A percentile compares a stretch with the other conserved stretches of the same genome.
These are phyloP conservation scores for Plasmodium gaboni DNA, from an alignment of 169 alveolate species.

Conservation along the genomic window DNA sequence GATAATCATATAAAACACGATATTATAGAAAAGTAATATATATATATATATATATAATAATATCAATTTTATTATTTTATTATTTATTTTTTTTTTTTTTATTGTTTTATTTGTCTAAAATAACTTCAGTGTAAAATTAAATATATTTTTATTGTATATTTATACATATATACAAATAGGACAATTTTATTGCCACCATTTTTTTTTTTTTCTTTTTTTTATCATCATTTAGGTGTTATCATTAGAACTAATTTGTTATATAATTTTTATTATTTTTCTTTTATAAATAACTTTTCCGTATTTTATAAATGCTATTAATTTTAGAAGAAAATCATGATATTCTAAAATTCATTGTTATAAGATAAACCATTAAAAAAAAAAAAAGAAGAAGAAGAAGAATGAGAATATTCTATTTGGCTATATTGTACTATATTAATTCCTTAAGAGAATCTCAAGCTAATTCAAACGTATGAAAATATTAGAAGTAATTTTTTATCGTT, in stretches of 20 bases:
- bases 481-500: slow-evolving; percentile 39
- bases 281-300: background rate
- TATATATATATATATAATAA: background rate
- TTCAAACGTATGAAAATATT: slow-evolving; percentile 66
- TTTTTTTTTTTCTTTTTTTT: no score
- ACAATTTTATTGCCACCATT: no score
- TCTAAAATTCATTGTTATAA: slow-evolving; percentile 24
- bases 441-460: slow-evolving; percentile 30
- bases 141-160: no score
- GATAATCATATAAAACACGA: slow-evolving; percentile 1
- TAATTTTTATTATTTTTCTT: background rate
- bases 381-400: slow-evolving; percentile 25
- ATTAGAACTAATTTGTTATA: background rate
- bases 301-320: slow-evolving; percentile 10
- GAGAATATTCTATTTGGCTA: slow-evolving; percentile 45
- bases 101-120: no score
- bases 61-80: background rate
- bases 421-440: slow-evolving; percentile 51
- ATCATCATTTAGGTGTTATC: no score
- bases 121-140: no score
- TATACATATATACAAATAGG: no score
- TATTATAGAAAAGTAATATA: slow-evolving; percentile 10
- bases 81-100: no score
- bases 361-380: slow-evolving; percentile 5
- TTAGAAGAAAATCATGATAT: slow-evolving; percentile 17